Percentiles rank a stretch among this genome's conserved stretches.
Evolutionary conservation across 164 flowering plant species (phyloP).

Genomic region (Warburgia ugandensis): DNA sequence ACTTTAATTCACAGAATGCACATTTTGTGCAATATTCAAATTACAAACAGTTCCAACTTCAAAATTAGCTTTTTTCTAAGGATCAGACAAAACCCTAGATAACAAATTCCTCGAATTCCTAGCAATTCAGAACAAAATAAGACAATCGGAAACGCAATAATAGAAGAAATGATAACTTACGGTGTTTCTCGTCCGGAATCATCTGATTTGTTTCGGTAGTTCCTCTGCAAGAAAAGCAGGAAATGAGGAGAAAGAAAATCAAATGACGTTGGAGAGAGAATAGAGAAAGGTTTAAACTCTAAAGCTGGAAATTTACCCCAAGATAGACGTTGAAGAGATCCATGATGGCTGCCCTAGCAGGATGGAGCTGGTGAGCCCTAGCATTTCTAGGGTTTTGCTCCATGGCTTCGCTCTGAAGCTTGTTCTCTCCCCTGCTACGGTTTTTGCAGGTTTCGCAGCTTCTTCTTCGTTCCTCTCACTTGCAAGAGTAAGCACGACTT

Average conservation of each 20-base stretch:
- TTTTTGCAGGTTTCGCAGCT: no score
- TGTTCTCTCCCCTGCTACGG: background rate
- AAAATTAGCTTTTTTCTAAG: no score
- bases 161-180: conserved; percentile 30
- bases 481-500: no score
- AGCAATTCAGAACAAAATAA: background rate
- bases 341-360: conserved; percentile 51
- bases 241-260: background rate
- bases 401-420: conserved; percentile 8
- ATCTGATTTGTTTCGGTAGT: conserved; percentile 46
- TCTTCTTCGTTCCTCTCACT: no score
- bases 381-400: conserved; percentile 34
- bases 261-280: background rate
- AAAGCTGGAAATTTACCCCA: conserved; percentile 33
- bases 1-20: background rate
- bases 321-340: conserved; percentile 90
- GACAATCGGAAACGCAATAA: background rate
- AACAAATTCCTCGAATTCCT: no score
- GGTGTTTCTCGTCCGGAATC: conserved; percentile 64
- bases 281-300: background rate
- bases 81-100: no score
- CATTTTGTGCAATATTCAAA: background rate
- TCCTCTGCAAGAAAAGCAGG: conserved; percentile 41
- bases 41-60: no score
- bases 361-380: conserved; percentile 57